phyloP scores from a whole-genome alignment of 495 filamentous ascomycete species.

The Neurospora sp. region DNA sequence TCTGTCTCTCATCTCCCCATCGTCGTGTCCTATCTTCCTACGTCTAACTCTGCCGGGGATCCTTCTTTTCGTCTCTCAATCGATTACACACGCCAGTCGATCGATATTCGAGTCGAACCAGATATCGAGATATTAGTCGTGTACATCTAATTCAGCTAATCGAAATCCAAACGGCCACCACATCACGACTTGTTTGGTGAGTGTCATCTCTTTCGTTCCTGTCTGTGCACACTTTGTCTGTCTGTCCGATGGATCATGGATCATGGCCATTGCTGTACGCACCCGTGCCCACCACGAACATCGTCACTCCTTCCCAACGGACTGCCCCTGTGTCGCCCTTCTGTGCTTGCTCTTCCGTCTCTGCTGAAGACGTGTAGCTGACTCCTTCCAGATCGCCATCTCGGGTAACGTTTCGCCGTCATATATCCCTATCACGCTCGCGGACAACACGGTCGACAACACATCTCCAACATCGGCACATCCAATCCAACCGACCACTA shows the following conservation, averaged over 20 bases:
- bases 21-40: neutral
- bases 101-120: neutral
- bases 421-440: neutral
- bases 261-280: neutral
- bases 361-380: slow-evolving; percentile 3
- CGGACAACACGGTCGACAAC: neutral
- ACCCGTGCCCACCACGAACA: slow-evolving; percentile 2
- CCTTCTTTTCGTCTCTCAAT: neutral
- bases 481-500: neutral
- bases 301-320: slow-evolving; percentile 5
- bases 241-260: neutral
- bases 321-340: neutral
- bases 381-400: slow-evolving; percentile 6
- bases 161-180: neutral
- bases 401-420: neutral
- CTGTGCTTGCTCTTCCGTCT: neutral
- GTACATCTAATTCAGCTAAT: neutral
- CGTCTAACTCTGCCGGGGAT: neutral
- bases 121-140: neutral
- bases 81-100: neutral
- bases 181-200: slow-evolving; percentile 5
- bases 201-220: neutral
- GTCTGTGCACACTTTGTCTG: neutral
- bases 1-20: neutral
- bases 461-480: neutral